Evolutionary conservation across 163 green algal genomes (phyloP).

Genomic region (Chlamydomonas reinhardtii): DNA sequence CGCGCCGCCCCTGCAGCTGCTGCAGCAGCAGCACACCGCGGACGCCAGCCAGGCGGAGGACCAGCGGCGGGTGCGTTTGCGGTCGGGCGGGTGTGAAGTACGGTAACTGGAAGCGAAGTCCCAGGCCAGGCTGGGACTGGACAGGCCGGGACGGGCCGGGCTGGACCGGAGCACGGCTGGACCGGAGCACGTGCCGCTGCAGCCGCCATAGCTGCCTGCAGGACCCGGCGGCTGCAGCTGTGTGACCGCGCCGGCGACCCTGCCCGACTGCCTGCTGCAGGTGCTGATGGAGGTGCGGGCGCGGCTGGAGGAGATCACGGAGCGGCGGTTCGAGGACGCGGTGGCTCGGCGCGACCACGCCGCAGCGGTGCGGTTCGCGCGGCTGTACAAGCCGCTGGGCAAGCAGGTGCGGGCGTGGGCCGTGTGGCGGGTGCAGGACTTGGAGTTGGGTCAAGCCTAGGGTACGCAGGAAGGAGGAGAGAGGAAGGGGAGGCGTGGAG

Average conservation of each 20-base stretch:
- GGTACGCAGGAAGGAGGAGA: background rate
- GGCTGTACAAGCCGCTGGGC: slow-evolving; percentile 86
- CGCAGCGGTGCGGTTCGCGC: slow-evolving; percentile 82
- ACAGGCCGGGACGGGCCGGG: no score
- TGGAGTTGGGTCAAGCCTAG: no score
- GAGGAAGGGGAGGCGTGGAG: background rate
- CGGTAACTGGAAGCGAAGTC: no score
- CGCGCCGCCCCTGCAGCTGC: background rate
- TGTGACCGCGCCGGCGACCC: no score
- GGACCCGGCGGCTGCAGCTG: no score
- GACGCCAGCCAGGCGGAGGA: slow-evolving; percentile 72
- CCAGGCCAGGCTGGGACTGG: no score
- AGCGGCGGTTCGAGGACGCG: slow-evolving; percentile 76
- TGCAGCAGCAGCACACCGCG: slow-evolving; percentile 11
- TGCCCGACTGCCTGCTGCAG: no score
- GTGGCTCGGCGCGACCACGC: slow-evolving; percentile 74
- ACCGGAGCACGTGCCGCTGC: no score
- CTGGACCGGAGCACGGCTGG: no score
- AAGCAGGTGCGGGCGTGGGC: slow-evolving; percentile 58
- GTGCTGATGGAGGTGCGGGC: slow-evolving; percentile 76
- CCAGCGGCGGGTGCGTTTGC: slow-evolving; percentile 67
- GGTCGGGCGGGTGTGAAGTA: no score
- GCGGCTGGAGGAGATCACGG: slow-evolving; percentile 81
- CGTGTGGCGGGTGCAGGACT: background rate
- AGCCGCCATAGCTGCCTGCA: no score